Evolutionary conservation across 2,329 filamentous ascomycete genomes (phyloP).

Genomic region (Pseudogymnoascus sp.): DNA sequence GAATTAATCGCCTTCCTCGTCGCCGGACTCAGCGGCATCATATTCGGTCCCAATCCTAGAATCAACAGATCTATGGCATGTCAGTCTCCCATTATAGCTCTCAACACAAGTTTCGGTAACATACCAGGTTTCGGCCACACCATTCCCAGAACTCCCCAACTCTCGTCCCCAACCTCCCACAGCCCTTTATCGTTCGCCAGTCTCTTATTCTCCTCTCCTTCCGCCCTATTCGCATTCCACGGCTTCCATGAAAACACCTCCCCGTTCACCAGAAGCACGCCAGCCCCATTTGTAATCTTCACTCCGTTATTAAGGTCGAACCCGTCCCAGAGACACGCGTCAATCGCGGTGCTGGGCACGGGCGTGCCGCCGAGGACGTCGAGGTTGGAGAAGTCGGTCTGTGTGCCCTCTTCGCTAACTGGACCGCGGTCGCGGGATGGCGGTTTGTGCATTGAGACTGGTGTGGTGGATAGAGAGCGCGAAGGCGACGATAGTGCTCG

Average conservation of each 20-base stretch:
- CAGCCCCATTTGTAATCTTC: conserved; percentile 61
- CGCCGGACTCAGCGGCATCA: conserved; percentile 68
- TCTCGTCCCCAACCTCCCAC: conserved; percentile 65
- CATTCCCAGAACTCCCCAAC: conserved; percentile 68
- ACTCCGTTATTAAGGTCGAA: conserved; percentile 82
- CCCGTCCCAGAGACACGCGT: conserved; percentile 73
- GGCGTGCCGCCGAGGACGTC: conserved; percentile 74
- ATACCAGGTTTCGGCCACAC: conserved; percentile 85
- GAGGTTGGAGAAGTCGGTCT: conserved; percentile 65
- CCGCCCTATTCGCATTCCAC: conserved; percentile 51
- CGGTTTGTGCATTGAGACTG: conserved; percentile 22
- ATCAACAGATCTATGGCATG: conserved; percentile 67
- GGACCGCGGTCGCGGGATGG: conserved; percentile 52
- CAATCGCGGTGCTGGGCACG: conserved; percentile 72
- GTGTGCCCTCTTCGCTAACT: conserved; percentile 53
- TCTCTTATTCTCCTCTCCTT: conserved; percentile 32
- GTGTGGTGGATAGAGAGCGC: conserved; percentile 4
- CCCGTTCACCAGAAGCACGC: conserved; percentile 73
- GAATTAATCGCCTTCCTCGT: conserved; percentile 66
- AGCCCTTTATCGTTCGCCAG: conserved; percentile 72
- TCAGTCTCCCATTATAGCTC: not conserved
- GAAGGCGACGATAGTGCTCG: not conserved
- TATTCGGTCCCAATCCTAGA: conserved; percentile 73
- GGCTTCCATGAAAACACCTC: conserved; percentile 87
- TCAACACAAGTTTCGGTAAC: conserved; percentile 25